Percentiles rank a stretch among this genome's conserved stretches.
phyloP scores from a whole-genome alignment of 1,139 yeast species.

The Arxiozyma slooffiae region DNA sequence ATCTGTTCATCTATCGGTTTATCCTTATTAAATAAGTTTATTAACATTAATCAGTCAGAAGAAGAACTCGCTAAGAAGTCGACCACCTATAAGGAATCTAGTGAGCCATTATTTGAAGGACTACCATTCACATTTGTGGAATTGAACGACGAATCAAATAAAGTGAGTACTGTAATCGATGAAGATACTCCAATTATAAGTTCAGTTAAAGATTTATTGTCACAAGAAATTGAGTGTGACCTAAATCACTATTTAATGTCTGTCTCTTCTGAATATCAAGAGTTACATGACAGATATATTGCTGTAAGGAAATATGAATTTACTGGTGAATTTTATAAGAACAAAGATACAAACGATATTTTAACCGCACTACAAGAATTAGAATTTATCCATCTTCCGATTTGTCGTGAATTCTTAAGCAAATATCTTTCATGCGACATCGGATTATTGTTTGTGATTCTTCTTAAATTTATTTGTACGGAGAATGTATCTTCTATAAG shows the following conservation, averaged over 20 bases:
- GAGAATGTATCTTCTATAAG: constrained; percentile 8
- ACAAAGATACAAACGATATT: not conserved
- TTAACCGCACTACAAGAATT: constrained; percentile 9
- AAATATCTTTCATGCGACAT: constrained; percentile 4
- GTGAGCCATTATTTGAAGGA: constrained; percentile 1
- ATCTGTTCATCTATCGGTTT: constrained; percentile 4
- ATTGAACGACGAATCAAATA: not conserved
- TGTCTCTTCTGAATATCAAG: constrained; percentile 8
- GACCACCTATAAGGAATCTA: not conserved
- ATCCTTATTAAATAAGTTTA: constrained; percentile 4
- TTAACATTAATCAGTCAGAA: constrained; percentile 3
- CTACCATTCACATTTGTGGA: constrained; percentile 3
- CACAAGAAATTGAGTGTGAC: constrained; percentile 8
- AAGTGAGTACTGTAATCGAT: not conserved
- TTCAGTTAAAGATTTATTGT: constrained; percentile 1
- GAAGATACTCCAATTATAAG: not conserved
- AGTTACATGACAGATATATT: constrained; percentile 5
- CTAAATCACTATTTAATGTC: constrained; percentile 7
- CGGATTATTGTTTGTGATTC: constrained; percentile 7
- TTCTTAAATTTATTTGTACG: constrained; percentile 8
- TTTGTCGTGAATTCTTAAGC: constrained; percentile 7
- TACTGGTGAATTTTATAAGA: not conserved
- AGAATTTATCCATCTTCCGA: constrained; percentile 11
- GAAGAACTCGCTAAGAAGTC: not conserved
- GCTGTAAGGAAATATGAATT: constrained; percentile 1